Percentiles rank a stretch among this genome's conserved stretches.
Evolutionary conservation across 2,329 filamentous ascomycete species (phyloP).

Genomic region (Xylaria sp.): DNA sequence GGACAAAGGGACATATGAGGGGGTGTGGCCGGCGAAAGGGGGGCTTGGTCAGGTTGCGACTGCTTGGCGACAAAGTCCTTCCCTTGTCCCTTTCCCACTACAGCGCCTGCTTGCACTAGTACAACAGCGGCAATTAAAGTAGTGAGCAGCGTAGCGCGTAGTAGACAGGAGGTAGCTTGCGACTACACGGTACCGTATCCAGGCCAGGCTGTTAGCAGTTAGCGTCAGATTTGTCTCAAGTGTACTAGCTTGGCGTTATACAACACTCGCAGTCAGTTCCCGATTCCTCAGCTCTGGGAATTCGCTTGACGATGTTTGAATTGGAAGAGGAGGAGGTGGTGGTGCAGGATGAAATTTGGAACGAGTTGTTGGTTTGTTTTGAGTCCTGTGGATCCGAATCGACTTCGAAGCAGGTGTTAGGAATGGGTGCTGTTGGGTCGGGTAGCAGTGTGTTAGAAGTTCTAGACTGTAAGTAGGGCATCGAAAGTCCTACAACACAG

Average conservation of each 20-base stretch:
- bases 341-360: background rate
- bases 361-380: background rate
- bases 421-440: conserved; percentile 27
- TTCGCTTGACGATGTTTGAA: background rate
- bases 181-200: background rate
- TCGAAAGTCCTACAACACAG: conserved; percentile 35
- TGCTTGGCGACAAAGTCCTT: conserved; percentile 38
- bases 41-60: conserved; percentile 32
- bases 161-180: background rate
- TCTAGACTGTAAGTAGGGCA: conserved; percentile 13
- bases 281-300: background rate
- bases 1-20: conserved; percentile 34
- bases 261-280: background rate
- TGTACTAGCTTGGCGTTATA: background rate
- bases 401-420: conserved; percentile 2
- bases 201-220: background rate
- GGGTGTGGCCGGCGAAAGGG: conserved; percentile 29
- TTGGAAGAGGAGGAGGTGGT: background rate
- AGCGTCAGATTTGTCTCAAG: background rate
- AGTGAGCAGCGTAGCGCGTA: background rate
- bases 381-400: background rate
- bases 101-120: conserved; percentile 1
- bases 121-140: background rate
- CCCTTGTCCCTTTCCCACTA: conserved; percentile 32
- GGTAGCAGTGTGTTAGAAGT: conserved; percentile 40